Conservation (phyloP, 2,329 filamentous ascomycete genomes). For the Cercospora canescens region DNA sequence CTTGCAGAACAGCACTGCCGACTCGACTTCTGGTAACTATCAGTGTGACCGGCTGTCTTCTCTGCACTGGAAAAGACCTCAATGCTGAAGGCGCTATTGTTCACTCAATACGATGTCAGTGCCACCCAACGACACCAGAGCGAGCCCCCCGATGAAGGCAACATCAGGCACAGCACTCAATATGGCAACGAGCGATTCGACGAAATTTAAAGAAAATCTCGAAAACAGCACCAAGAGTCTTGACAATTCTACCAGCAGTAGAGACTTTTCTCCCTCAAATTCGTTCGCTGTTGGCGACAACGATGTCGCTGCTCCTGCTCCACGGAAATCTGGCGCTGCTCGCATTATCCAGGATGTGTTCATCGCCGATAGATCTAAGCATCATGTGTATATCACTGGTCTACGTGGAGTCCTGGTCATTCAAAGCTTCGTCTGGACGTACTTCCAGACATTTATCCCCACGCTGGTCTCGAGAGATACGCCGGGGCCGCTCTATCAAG, state of each 20-base stretch:
- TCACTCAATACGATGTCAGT: neutral
- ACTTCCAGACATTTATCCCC: slow-evolving; percentile 48
- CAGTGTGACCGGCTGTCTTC: neutral
- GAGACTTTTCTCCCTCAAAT: neutral
- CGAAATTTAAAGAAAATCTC: neutral
- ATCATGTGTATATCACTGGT: slow-evolving; percentile 42
- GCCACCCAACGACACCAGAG: neutral
- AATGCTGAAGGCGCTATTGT: neutral
- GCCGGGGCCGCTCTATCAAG: slow-evolving; percentile 42
- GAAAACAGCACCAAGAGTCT: neutral
- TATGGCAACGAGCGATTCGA: neutral
- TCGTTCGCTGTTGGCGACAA: neutral
- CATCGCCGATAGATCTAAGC: neutral
- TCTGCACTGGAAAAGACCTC: neutral
- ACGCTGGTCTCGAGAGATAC: slow-evolving; percentile 41
- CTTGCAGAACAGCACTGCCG: neutral
- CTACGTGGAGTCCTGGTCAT: slow-evolving; percentile 47
- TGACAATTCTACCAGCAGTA: neutral
- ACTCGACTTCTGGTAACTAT: neutral
- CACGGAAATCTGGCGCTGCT: neutral
- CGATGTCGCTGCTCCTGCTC: neutral
- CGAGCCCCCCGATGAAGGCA: neutral
- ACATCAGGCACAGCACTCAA: neutral
- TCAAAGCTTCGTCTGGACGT: slow-evolving; percentile 47
- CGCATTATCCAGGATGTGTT: neutral